phyloP scores from a whole-genome alignment of 805 yeast genomes.

The Yarrowia phangngaensis region DNA sequence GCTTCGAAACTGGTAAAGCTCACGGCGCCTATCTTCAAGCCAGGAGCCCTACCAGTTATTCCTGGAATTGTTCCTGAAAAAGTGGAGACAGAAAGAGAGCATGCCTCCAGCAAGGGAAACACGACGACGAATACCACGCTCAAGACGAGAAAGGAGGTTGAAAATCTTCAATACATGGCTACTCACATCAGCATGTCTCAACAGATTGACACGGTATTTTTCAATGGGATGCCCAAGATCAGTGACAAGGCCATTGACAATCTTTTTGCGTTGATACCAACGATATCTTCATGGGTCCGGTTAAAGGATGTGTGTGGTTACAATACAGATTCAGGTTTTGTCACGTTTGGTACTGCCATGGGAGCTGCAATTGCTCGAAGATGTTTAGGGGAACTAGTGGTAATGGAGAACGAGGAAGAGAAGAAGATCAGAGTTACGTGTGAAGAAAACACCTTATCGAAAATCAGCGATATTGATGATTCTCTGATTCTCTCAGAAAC shows the following conservation, averaged over 20 bases:
- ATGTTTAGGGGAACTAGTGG: slow-evolving; percentile 12
- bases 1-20: slow-evolving; percentile 7
- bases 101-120: slow-evolving; percentile 1
- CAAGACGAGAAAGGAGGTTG: slow-evolving; percentile 12
- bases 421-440: slow-evolving; percentile 18
- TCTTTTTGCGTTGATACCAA: slow-evolving; percentile 3
- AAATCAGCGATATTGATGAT: slow-evolving; percentile 13
- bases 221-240: slow-evolving; percentile 22
- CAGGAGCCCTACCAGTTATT: slow-evolving; percentile 19
- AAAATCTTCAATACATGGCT: background rate
- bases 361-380: slow-evolving; percentile 17
- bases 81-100: slow-evolving; percentile 4
- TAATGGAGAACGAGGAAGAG: slow-evolving; percentile 5
- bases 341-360: slow-evolving; percentile 10
- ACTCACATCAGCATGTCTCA: background rate
- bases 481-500: slow-evolving; percentile 8
- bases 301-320: slow-evolving; percentile 17
- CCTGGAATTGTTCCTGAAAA: slow-evolving; percentile 22
- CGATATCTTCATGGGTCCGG: slow-evolving; percentile 14
- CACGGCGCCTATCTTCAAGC: slow-evolving; percentile 7
- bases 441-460: slow-evolving; percentile 7
- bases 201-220: slow-evolving; percentile 19
- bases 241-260: slow-evolving; percentile 13
- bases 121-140: slow-evolving; percentile 2
- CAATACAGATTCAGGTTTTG: slow-evolving; percentile 10